Conservation (phyloP, 2,329 filamentous ascomycete genomes). For the Diaporthe capsici region DNA sequence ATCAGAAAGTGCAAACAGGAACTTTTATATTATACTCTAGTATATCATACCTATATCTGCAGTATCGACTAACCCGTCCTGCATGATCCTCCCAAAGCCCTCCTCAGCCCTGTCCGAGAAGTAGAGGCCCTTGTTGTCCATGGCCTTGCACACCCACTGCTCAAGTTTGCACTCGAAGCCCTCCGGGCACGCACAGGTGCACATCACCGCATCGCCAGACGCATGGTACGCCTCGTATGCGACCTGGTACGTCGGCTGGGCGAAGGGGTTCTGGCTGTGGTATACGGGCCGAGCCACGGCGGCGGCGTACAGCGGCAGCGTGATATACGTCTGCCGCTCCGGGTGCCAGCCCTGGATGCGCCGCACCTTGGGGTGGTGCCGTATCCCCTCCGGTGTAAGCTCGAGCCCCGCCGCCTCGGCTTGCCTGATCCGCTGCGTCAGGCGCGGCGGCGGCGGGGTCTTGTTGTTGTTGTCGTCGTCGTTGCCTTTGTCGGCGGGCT, state of each 20-base stretch:
- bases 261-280: not conserved
- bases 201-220: not conserved
- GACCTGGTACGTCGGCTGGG: not conserved
- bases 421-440: not conserved
- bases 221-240: not conserved
- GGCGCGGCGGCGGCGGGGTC: not conserved
- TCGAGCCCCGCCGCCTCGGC: not conserved
- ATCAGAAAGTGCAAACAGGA: not conserved
- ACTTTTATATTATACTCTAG: not conserved
- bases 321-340: not conserved
- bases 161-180: not conserved
- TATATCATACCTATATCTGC: not conserved
- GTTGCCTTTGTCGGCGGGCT: not conserved
- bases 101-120: not conserved
- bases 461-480: not conserved
- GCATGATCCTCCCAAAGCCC: not conserved
- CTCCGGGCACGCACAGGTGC: not conserved
- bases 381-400: not conserved
- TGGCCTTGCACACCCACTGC: not conserved
- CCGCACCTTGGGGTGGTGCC: not conserved
- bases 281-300: not conserved
- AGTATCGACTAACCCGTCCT: not conserved
- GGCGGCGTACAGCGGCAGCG: conserved; percentile 1
- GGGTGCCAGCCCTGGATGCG: conserved; percentile 18
- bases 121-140: not conserved